Conservation (phyloP, 495 filamentous ascomycete genomes). For the Rhypophila decipiens region DNA sequence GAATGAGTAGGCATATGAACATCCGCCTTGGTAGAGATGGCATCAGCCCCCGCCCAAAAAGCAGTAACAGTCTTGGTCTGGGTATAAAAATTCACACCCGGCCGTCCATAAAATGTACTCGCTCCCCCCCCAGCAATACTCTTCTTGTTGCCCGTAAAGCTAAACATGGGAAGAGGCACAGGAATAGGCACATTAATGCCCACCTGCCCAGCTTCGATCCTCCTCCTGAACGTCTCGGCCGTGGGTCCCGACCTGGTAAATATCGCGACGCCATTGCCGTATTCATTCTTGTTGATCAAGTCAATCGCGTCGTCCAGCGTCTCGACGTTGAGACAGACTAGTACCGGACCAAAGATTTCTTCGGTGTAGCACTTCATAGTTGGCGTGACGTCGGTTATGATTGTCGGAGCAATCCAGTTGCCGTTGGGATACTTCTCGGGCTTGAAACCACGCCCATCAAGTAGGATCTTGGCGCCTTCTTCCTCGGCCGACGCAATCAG, state of each 20-base stretch:
- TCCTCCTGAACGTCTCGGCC: conserved; percentile 53
- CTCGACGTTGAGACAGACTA: conserved; percentile 76
- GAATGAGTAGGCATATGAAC: conserved; percentile 90
- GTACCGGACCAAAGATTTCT: conserved; percentile 96
- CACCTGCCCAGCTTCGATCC: conserved; percentile 71
- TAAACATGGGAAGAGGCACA: conserved; percentile 92
- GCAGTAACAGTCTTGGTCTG: conserved; percentile 97
- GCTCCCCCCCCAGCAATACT: conserved; percentile 89
- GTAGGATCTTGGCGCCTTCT: conserved; percentile 87
- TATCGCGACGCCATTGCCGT: conserved; percentile 61
- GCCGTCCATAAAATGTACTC: conserved; percentile 91
- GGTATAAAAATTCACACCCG: conserved; percentile 89
- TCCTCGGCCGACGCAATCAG: conserved; percentile 84
- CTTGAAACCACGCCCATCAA: conserved; percentile 88
- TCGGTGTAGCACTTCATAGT: conserved; percentile 92
- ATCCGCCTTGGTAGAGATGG: conserved; percentile 68
- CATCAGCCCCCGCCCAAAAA: conserved; percentile 82
- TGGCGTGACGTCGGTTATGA: conserved; percentile 88
- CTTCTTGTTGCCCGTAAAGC: conserved; percentile 97
- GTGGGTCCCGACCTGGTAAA: conserved; percentile 57
- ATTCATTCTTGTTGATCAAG: conserved; percentile 58
- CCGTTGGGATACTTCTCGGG: conserved; percentile 92
- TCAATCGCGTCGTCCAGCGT: conserved; percentile 74
- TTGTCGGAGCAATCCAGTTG: conserved; percentile 92
- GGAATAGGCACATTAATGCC: conserved; percentile 79